phyloP scores from a whole-genome alignment of 768 basidiomycete species.

The Leccinum rimulosum region DNA sequence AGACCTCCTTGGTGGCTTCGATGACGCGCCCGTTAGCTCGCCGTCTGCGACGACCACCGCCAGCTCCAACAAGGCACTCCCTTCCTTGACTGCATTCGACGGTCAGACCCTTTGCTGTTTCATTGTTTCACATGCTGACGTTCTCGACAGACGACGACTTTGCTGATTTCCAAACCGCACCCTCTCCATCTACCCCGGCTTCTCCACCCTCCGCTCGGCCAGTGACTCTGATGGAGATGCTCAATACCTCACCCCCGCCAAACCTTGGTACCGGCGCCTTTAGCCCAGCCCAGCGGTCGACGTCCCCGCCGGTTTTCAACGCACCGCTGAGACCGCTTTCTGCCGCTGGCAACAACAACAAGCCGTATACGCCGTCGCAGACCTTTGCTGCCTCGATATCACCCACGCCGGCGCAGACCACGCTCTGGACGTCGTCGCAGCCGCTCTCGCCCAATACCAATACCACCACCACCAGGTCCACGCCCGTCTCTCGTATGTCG shows the following conservation, averaged over 20 bases:
- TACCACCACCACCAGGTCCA: neutral
- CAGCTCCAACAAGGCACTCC: slow-evolving; percentile 32
- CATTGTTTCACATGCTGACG: slow-evolving; percentile 5
- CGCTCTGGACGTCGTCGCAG: slow-evolving; percentile 24
- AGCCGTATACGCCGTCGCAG: slow-evolving; percentile 13
- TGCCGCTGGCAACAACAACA: slow-evolving; percentile 25
- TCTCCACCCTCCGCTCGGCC: slow-evolving; percentile 33
- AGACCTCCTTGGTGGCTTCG: slow-evolving; percentile 77
- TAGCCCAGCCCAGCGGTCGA: slow-evolving; percentile 10
- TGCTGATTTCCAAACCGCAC: slow-evolving; percentile 80
- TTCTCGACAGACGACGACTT: slow-evolving; percentile 72
- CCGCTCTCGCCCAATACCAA: slow-evolving; percentile 25
- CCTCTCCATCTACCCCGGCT: slow-evolving; percentile 39
- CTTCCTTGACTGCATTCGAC: slow-evolving; percentile 28
- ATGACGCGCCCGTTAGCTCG: slow-evolving; percentile 48
- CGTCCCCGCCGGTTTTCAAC: slow-evolving; percentile 28
- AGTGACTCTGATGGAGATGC: slow-evolving; percentile 47
- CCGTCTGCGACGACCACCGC: slow-evolving; percentile 7
- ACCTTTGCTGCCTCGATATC: slow-evolving; percentile 19
- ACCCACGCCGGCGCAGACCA: slow-evolving; percentile 18
- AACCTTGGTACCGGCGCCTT: neutral
- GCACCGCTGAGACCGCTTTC: slow-evolving; percentile 23
- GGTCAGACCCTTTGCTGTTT: slow-evolving; percentile 13
- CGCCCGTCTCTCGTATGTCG: slow-evolving; percentile 16
- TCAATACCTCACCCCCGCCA: slow-evolving; percentile 34